Evolutionary conservation across 306 rosid species (phyloP).

Genomic region (Vachellia collinsii): DNA sequence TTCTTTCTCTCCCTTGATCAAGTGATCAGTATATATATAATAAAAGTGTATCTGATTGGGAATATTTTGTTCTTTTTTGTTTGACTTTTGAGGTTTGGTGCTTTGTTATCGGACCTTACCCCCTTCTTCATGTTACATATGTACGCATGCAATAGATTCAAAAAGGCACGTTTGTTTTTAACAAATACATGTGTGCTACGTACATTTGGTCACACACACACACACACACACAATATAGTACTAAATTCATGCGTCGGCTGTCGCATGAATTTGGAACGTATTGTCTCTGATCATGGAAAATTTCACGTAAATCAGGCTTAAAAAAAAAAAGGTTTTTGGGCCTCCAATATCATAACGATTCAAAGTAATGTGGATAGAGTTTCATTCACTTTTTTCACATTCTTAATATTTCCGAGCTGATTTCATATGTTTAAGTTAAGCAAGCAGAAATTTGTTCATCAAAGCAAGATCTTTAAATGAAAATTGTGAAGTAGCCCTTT

Average conservation of each 20-base stretch:
- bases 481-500: no score
- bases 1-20: background rate
- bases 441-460: background rate
- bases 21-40: background rate
- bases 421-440: no score
- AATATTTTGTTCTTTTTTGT: background rate
- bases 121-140: background rate
- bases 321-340: background rate
- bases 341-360: background rate
- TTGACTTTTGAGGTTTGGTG: constrained; percentile 1
- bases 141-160: background rate
- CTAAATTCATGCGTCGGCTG: background rate
- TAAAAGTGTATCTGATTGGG: background rate
- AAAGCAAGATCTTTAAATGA: background rate
- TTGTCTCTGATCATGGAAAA: background rate
- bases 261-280: background rate
- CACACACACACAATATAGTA: background rate
- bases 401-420: background rate
- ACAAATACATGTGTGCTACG: background rate
- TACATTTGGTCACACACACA: no score
- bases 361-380: background rate
- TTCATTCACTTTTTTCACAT: no score
- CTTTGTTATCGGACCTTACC: background rate
- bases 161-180: constrained; percentile 2
- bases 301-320: background rate